Conservation (phyloP, 1,139 yeast species). For the Kluyveromyces marxianus region DNA sequence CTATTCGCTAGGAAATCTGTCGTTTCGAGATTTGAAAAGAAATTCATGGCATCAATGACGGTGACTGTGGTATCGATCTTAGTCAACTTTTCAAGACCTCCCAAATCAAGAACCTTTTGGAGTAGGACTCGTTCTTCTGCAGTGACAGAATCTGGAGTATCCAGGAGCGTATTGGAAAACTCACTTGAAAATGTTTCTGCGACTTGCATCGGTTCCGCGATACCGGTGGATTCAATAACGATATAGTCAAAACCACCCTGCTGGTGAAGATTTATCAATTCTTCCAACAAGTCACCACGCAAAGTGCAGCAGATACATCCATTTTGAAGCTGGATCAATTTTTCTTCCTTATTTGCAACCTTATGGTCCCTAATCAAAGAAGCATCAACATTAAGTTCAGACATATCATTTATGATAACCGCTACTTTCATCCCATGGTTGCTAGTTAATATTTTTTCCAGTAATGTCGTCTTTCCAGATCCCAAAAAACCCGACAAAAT, state of each 20-base stretch:
- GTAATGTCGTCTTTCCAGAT: conserved; percentile 40
- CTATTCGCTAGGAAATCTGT: conserved; percentile 38
- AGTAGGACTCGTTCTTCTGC: conserved; percentile 29
- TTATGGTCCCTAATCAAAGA: conserved; percentile 35
- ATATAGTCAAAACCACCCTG: conserved; percentile 36
- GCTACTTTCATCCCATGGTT: conserved; percentile 38
- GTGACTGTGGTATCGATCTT: conserved; percentile 42
- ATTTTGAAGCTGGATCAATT: conserved; percentile 39
- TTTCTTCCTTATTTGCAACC: conserved; percentile 37
- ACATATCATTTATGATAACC: conserved; percentile 39
- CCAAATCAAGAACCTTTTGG: conserved; percentile 32
- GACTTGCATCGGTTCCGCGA: conserved; percentile 44
- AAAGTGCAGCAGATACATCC: conserved; percentile 45
- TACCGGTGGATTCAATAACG: conserved; percentile 40
- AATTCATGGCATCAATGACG: conserved; percentile 38
- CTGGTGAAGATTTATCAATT: conserved; percentile 34
- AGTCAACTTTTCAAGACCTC: conserved; percentile 37
- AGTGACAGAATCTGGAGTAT: conserved; percentile 18
- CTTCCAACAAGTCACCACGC: conserved; percentile 40
- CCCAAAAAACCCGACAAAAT: conserved; percentile 41
- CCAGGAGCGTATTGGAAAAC: conserved; percentile 31
- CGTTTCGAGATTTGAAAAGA: conserved; percentile 36
- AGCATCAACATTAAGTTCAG: conserved; percentile 37
- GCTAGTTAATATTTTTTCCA: conserved; percentile 36
- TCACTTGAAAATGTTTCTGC: conserved; percentile 43